Conservation (phyloP, 164 flowering plant species). For the Tetracentron sinense region DNA sequence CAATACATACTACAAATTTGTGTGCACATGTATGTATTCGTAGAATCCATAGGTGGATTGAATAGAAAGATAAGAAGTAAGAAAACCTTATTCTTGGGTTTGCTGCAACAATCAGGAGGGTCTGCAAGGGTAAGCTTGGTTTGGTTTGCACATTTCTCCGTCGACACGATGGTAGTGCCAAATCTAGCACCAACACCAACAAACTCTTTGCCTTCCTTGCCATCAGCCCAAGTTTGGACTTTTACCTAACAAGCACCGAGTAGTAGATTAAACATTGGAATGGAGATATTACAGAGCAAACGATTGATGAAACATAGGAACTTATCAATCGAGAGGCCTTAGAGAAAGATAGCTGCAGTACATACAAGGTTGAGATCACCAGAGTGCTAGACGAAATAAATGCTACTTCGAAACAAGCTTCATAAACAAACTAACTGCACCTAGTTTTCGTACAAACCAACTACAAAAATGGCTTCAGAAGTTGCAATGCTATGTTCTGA, state of each 20-base stretch:
- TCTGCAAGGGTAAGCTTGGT: slow-evolving; percentile 50
- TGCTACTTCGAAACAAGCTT: background rate
- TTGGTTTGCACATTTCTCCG: slow-evolving; percentile 65
- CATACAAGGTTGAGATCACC: too few species aligned
- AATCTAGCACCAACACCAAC: slow-evolving; percentile 82
- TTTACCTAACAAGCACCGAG: slow-evolving; percentile 45
- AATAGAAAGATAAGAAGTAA: background rate
- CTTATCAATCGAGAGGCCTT: background rate
- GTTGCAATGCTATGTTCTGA: too few species aligned
- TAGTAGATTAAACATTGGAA: background rate
- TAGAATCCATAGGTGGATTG: background rate
- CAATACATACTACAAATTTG: background rate
- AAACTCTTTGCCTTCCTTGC: slow-evolving; percentile 37
- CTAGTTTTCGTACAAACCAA: background rate
- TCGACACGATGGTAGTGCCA: slow-evolving; percentile 61
- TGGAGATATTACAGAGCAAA: background rate
- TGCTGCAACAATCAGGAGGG: slow-evolving; percentile 61
- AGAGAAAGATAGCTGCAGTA: too few species aligned
- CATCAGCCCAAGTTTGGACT: slow-evolving; percentile 52
- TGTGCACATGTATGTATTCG: background rate
- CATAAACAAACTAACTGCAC: background rate
- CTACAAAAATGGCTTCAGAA: background rate
- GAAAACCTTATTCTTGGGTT: slow-evolving; percentile 52
- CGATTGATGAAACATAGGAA: background rate
- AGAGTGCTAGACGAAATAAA: background rate